These are phyloP conservation scores for Lichina pygmaea DNA, from an alignment of 495 filamentous ascomycete genomes.

Conservation along the genomic window DNA sequence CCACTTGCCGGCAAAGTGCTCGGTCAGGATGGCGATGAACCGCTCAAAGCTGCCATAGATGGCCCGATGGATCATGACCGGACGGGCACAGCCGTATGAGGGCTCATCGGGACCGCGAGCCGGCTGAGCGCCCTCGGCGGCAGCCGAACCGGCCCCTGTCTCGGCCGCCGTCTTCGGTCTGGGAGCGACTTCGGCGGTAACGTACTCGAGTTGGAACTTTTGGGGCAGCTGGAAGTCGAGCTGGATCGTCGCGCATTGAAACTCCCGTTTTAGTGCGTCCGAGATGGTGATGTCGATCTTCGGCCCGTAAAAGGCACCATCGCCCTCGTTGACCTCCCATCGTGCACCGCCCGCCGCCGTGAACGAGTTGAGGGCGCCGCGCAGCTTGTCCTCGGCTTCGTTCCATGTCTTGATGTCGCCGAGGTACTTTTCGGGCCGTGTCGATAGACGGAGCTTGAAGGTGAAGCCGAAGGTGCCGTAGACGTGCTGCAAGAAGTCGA, in stretches of 20 bases:
- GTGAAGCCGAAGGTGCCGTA: slow-evolving; percentile 81
- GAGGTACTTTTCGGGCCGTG: slow-evolving; percentile 75
- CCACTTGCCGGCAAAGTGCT: slow-evolving; percentile 96
- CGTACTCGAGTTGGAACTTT: slow-evolving; percentile 62
- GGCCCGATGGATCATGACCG: slow-evolving; percentile 92
- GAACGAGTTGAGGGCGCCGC: slow-evolving; percentile 55
- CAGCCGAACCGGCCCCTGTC: slow-evolving; percentile 10
- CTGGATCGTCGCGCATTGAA: slow-evolving; percentile 91
- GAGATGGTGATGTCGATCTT: slow-evolving; percentile 84
- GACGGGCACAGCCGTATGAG: slow-evolving; percentile 51
- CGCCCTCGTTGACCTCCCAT: slow-evolving; percentile 78
- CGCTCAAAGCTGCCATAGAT: slow-evolving; percentile 86
- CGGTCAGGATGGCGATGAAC: slow-evolving; percentile 76
- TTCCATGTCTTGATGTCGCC: slow-evolving; percentile 76
- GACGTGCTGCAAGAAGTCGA: slow-evolving; percentile 61
- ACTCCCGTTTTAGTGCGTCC: slow-evolving; percentile 51
- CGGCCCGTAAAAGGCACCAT: slow-evolving; percentile 93
- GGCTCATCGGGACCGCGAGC: slow-evolving; percentile 11
- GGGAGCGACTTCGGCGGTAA: slow-evolving; percentile 28
- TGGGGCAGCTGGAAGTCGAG: slow-evolving; percentile 84
- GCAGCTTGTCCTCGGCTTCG: slow-evolving; percentile 53
- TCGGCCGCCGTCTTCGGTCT: slow-evolving; percentile 17
- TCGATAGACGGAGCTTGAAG: slow-evolving; percentile 92
- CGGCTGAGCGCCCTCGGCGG: slow-evolving; percentile 8
- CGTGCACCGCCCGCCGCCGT: slow-evolving; percentile 29